A percentile compares a stretch with the other conserved stretches of the same genome.
phyloP scores from a whole-genome alignment of 129 eudicot genomes.

The Flaveria trinervia region DNA sequence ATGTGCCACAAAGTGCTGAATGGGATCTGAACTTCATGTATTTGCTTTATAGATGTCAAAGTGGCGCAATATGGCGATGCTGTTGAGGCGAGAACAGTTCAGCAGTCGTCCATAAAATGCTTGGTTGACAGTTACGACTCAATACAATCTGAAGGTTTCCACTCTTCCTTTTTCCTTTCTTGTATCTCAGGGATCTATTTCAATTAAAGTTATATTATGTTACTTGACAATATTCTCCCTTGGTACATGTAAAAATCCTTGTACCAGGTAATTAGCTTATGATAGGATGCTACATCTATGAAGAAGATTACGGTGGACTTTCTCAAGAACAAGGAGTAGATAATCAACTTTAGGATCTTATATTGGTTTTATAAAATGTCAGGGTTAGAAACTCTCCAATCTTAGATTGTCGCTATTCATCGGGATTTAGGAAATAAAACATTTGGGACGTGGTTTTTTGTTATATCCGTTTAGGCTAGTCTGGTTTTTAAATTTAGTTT shows the following conservation, averaged over 20 bases:
- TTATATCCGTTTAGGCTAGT: background rate
- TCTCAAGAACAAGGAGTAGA: background rate
- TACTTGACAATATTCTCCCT: background rate
- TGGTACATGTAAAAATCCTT: too few species aligned
- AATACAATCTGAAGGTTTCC: constrained; percentile 48
- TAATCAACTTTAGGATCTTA: constrained; percentile 6
- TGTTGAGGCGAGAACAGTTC: constrained; percentile 72
- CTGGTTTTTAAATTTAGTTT: background rate
- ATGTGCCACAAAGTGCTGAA: constrained; percentile 1
- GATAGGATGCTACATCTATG: constrained; percentile 3
- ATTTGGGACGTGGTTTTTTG: background rate
- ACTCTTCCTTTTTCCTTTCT: constrained; percentile 19
- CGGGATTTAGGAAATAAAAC: background rate
- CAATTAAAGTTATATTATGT: background rate
- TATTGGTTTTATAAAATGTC: background rate
- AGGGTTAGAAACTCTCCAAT: background rate
- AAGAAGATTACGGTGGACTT: constrained; percentile 2
- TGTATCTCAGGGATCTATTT: constrained; percentile 9
- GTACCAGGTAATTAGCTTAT: constrained; percentile 12
- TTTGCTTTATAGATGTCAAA: constrained; percentile 59
- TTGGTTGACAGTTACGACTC: constrained; percentile 46
- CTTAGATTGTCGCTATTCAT: background rate
- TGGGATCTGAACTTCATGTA: background rate
- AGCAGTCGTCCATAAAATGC: constrained; percentile 59
- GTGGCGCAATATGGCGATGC: constrained; percentile 57